Evolutionary conservation across 768 basidiomycete genomes (phyloP), one percentile per base, ranked within the genome.

Genomic region (Gymnopilus dilepis): DNA sequence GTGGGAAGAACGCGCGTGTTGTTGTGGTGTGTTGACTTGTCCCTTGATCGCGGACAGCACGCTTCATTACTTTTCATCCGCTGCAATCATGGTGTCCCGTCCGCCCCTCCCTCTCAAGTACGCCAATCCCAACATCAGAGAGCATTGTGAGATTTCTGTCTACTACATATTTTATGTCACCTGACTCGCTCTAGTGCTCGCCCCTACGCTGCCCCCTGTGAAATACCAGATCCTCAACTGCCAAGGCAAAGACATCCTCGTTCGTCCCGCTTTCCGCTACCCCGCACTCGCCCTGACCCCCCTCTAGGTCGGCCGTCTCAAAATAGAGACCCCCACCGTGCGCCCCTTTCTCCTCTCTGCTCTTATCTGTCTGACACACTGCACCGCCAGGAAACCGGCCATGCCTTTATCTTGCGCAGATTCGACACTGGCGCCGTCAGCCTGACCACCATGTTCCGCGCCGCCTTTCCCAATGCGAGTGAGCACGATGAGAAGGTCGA

Each of bases 381-480:
- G 60, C 60, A 19, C 67, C 56, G 59, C 38, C 72, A 94, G 91
- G 83, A 89, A 28, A 74, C 78, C 13, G 88, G 90, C 34, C 95
- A 98, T 76, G 94, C 96, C 22, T 98, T 97, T 73, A 93, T 98
- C 71, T 88, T 98, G 34, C 87, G 95, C 45, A 88, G 96, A 57
- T 95, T 92, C 68, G 96, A 98, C 76, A 97, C 95, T 3, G 89
- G 92, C 61, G 94, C 94, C 19, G 85, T 98, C 76, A 92, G 90
- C 65, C 84, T 95, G 9, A 97, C 95, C 9, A 97, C 95, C 59
- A 97, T 98, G 95, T 97, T 92, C 78, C 92, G 95, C 60, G 95
- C 95, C 7, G 94, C 94, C 0, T 98, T 94, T 74, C 95, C 95
- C 9, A 85, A 82, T 38, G 91, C 94, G 3, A 78, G 80, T 42